Conservation (phyloP, 202 grass and related monocot species). For the Carex arenaria region DNA sequence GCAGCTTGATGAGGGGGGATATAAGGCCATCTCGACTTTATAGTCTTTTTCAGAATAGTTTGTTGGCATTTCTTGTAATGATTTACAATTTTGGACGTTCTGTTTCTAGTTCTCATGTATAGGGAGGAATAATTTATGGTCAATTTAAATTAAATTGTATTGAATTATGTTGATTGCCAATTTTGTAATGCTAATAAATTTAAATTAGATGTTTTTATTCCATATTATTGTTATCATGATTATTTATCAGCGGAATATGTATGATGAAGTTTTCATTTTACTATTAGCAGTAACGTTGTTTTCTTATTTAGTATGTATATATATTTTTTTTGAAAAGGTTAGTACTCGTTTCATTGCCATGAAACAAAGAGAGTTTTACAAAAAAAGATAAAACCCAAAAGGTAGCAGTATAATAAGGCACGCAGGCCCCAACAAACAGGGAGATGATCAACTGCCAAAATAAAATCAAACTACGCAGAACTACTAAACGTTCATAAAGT, state of each 20-base stretch:
- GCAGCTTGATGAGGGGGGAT: constrained; percentile 64
- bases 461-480: too few relatives aligned
- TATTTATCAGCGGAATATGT: background rate
- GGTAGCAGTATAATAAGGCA: too few relatives aligned
- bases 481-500: too few relatives aligned
- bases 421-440: too few relatives aligned
- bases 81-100: constrained; percentile 7
- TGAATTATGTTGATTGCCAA: background rate
- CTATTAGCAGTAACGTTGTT: background rate
- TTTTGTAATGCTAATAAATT: background rate
- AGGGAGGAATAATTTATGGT: constrained; percentile 5
- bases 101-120: constrained; percentile 17
- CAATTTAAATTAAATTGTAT: background rate
- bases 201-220: background rate
- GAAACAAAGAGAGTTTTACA: too few relatives aligned
- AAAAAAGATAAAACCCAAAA: too few relatives aligned
- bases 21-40: constrained; percentile 46
- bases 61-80: constrained; percentile 12
- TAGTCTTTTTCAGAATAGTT: constrained; percentile 34
- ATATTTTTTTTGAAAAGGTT: too few relatives aligned
- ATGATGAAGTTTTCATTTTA: background rate
- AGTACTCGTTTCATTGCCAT: too few relatives aligned
- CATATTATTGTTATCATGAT: background rate
- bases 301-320: background rate
- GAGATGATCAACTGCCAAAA: too few relatives aligned